Evolutionary conservation across 169 alveolate genomes (phyloP).

Genomic region (Perkinsus chesapeaki): DNA sequence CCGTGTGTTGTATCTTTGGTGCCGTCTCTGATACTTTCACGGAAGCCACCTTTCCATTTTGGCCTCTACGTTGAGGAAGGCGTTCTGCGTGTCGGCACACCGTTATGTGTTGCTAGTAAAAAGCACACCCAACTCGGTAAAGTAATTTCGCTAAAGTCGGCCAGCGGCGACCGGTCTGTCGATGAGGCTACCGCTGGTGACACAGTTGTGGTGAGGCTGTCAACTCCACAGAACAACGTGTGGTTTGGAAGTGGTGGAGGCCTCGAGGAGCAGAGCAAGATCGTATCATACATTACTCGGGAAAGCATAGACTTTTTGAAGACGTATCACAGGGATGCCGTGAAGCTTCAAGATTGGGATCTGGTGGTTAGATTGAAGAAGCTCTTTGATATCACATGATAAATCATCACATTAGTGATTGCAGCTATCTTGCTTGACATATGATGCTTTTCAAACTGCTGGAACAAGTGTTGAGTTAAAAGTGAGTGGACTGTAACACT

Average conservation of each 20-base stretch:
- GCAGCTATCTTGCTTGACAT: background rate
- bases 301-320: constrained; percentile 43
- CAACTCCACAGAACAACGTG: background rate
- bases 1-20: constrained; percentile 90
- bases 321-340: constrained; percentile 44
- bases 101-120: constrained; percentile 42
- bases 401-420: background rate
- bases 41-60: constrained; percentile 90
- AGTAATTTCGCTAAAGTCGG: background rate
- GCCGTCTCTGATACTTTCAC: constrained; percentile 83
- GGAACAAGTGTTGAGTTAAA: background rate
- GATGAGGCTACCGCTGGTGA: background rate
- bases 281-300: constrained; percentile 26
- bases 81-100: constrained; percentile 43
- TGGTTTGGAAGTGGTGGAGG: background rate
- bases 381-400: background rate
- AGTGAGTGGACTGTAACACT: background rate
- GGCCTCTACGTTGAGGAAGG: constrained; percentile 58
- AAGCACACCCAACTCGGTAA: constrained; percentile 10
- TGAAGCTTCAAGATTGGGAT: constrained; percentile 34
- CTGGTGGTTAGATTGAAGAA: constrained; percentile 5
- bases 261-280: background rate
- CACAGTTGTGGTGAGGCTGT: background rate
- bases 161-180: background rate
- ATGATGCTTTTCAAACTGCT: background rate